Evolutionary conservation across 805 yeast genomes (phyloP), one percentile per base, ranked within the genome.

Genomic region (Teunomyces lycoperdinae): DNA sequence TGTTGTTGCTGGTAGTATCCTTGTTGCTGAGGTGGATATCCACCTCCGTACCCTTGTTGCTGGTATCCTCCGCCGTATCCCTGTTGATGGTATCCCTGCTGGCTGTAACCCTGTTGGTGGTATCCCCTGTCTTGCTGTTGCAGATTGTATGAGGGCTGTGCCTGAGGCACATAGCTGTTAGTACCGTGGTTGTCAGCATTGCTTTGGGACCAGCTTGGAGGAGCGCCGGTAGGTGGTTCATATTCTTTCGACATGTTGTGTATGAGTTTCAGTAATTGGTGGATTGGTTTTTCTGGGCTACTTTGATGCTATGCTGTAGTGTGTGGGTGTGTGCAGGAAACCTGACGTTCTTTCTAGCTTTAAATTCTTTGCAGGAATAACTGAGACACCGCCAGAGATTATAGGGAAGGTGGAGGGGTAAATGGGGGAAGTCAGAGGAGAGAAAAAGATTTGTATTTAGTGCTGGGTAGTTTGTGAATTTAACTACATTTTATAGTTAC

Each of bases 1-100:
- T 71, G 77, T 48, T 63, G 76, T 55, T 70, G 76, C 50, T 62
- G 74, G 47, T 68, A 63, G 55, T 70, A 69, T 9, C 67, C 65
- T 11, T 61, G 63, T 36, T 54, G 61, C 48, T 54, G 68, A 17
- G 61, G 68, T 9, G 32, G 45, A 28, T 50, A 45, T n/a, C 41
- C 46, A 3, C 36, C 36, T 20, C 49, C 47, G 52, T 56, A 55
- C 5, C 57, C 57, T 16, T 58, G 61, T 44, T 58, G 66, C 6
- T 51, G 67, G 41, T 49, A 45, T 5, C 55, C 68, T 49, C 32
- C 44, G 16, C 49, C 52, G 38, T 53, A 50, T 7, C 54, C 53
- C 35, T 53, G 57, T 7, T 54, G 52, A 28, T 53, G 49, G 45
- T 54, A 50, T 16, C 50, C 45, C 42, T 42, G 54, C 30, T 46